These are phyloP conservation scores for Staphylotrichum tortipilum DNA, from an alignment of 495 filamentous ascomycete genomes.

Conservation along the genomic window DNA sequence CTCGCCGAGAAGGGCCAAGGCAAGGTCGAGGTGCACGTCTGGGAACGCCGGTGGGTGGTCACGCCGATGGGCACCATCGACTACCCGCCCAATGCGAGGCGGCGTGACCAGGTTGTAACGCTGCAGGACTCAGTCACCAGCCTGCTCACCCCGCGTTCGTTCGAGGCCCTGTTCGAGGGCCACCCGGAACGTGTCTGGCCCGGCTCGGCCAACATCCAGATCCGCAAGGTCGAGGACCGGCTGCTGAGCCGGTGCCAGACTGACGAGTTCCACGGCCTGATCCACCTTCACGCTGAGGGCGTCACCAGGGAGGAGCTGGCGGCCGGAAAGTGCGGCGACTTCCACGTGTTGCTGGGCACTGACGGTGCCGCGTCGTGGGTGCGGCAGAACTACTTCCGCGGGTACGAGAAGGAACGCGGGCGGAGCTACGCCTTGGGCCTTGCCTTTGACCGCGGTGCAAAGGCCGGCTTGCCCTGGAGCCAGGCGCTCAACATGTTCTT, in stretches of 20 bases:
- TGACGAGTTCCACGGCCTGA: constrained; percentile 24
- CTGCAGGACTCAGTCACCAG: constrained; percentile 28
- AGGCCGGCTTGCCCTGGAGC: constrained; percentile 27
- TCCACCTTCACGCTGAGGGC: constrained; percentile 28
- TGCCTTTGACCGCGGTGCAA: constrained; percentile 27
- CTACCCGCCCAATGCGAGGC: constrained; percentile 20
- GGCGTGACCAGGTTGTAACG: constrained; percentile 28
- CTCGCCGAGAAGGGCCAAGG: constrained; percentile 29
- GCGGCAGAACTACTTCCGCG: constrained; percentile 24
- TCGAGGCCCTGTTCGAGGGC: constrained; percentile 23
- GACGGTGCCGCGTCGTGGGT: constrained; percentile 33
- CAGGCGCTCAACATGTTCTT: constrained; percentile 35
- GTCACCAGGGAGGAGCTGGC: constrained; percentile 24
- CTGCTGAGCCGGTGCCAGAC: constrained; percentile 29
- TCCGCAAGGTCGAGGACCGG: constrained; percentile 34
- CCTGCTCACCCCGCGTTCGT: constrained; percentile 21
- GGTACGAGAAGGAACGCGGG: constrained; percentile 34
- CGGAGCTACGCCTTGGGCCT: constrained; percentile 30
- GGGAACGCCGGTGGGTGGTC: constrained; percentile 23
- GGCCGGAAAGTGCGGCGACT: constrained; percentile 28
- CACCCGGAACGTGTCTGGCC: constrained; percentile 28
- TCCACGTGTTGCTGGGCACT: constrained; percentile 30
- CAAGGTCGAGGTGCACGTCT: constrained; percentile 28
- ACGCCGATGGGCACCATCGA: constrained; percentile 15
- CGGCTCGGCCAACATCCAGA: constrained; percentile 30